Evolutionary conservation across 176 grass and related monocot species (phyloP), one percentile per base, ranked within the genome.

Genomic region (Lolium multiflorum): DNA sequence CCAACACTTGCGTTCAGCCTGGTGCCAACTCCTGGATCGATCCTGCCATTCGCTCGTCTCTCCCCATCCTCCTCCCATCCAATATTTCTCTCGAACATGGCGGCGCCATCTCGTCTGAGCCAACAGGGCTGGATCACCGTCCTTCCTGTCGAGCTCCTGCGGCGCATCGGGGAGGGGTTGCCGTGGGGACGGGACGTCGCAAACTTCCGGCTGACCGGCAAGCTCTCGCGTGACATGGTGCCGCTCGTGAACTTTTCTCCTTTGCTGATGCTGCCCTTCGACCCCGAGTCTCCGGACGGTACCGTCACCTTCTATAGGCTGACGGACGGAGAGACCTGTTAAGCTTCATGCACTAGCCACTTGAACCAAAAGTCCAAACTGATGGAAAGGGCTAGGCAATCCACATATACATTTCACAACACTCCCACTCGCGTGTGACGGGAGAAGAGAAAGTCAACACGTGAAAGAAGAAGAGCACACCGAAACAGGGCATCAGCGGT

Each of bases 201-300:
- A 41, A 17, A 44, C 2, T 80, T 80, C 43, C 59, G 22, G 9
- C 25, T 61, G 22, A 61, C 6, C 14, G 46, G 22, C 41, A 49
- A 9, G 14, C 8, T 0, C 2, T 82, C 47, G 79, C 79, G 60
- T 1, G 25, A 10, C 11, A 63, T 26, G 17, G 5, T 81, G 17
- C 79, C 79, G 26, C 51, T 81, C 11, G 79, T 44, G 26, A 37
- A 10, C 17, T 81, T 82, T 16, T 9, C 61, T 3, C 79, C 79
- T 39, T 14, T 35, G 16, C 79, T 81, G 61, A 12, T 81, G 61
- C 61, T 50, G 24, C 60, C 60, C 1, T 58, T 58, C 17, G 75
- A 39, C 12, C 14, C 51, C 3, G 79, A n/a, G 10, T n/a, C 44
- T 5, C 52, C 4, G 13, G 39, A 47, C 16, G 8, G 37, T 17